These are phyloP conservation scores for Cercophora samala DNA, from an alignment of 495 filamentous ascomycete genomes.

Conservation along the genomic window DNA sequence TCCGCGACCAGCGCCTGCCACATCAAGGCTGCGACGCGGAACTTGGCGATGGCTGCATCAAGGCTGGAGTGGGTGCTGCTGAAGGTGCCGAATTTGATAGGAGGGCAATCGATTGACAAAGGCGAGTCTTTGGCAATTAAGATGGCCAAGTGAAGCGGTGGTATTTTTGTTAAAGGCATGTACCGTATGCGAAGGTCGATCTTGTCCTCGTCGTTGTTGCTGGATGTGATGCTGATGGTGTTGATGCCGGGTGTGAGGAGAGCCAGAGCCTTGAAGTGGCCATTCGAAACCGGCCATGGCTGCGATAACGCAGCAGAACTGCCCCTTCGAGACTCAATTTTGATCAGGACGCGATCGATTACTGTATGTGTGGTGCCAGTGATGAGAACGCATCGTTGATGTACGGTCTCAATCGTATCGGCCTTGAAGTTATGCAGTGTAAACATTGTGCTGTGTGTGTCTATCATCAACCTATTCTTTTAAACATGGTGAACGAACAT, in stretches of 20 bases:
- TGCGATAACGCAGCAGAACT: conserved; percentile 25
- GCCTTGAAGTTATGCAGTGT: conserved; percentile 15
- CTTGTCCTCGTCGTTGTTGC: background rate
- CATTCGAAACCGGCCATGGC: conserved; percentile 67
- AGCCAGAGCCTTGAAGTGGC: conserved; percentile 72
- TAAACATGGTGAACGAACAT: background rate
- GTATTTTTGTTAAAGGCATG: conserved; percentile 29
- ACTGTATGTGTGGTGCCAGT: conserved; percentile 10
- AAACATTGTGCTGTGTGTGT: conserved; percentile 9
- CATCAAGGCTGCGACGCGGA: conserved; percentile 52
- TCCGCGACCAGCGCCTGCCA: conserved; percentile 51
- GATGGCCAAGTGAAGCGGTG: conserved; percentile 51
- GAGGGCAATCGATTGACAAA: conserved; percentile 41
- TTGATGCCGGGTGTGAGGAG: conserved; percentile 71
- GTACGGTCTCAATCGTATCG: conserved; percentile 12
- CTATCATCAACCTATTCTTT: background rate
- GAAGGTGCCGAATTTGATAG: conserved; percentile 33
- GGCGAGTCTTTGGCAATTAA: conserved; percentile 48
- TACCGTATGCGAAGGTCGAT: conserved; percentile 17
- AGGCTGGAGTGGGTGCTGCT: conserved; percentile 39
- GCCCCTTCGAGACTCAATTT: conserved; percentile 6
- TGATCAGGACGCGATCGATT: conserved; percentile 7
- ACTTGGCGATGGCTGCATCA: conserved; percentile 46
- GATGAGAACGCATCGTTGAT: conserved; percentile 22
- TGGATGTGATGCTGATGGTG: conserved; percentile 39